Base-by-base conservation (phyloP, 148 eudicot species). In the Cornus suecica region DNA sequence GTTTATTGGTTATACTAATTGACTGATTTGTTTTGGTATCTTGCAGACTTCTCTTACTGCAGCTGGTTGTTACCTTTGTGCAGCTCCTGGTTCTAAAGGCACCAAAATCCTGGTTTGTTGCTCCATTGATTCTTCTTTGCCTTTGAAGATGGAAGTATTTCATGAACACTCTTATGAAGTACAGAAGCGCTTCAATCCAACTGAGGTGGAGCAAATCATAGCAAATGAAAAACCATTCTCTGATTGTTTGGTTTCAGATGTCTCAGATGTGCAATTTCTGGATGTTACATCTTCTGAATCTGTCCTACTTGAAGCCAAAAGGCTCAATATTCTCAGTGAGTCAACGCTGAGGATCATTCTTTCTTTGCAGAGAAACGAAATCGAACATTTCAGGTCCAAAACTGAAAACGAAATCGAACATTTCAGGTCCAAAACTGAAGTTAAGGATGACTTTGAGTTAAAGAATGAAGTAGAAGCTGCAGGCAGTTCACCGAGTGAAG, bases 51-150 rank as follows among this genome's bases (percentile, higher is more conserved):
- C 90, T 77, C 79, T 93, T 72, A 90, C 97, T 67, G 94, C 92
- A 73, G 94, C 97, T 65, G 93, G 98, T 76, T 91, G 98, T 88
- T 93, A 90, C 83, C 90, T 95, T 73, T 90, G 94, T 84, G 85
- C 99, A 30, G 91, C 92, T 83, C 98, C 99, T 76, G 94, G 97
- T 75, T 83, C 87, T 64, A 95, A 91, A 86, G 99, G 99, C 79
- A 83, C 88, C 52, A 93, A 83, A 79, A 77, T 95, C 48, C 79
- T 95, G 24, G 89, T 95, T 78, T 95, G 97, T 85, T 89, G 92
- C 80, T 87, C 90, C 15, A 78, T 83, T 56, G 79, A 91, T 67
- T 82, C 86, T 28, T 66, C 76, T 78, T 81, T 78, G 51, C 88
- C 90, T 31, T 76, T 68, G 29, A 82, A 79, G 73, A 80, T 87